These are phyloP conservation scores for Rugonectria rugulosa DNA, from an alignment of 2,329 filamentous ascomycete genomes.

Conservation along the genomic window DNA sequence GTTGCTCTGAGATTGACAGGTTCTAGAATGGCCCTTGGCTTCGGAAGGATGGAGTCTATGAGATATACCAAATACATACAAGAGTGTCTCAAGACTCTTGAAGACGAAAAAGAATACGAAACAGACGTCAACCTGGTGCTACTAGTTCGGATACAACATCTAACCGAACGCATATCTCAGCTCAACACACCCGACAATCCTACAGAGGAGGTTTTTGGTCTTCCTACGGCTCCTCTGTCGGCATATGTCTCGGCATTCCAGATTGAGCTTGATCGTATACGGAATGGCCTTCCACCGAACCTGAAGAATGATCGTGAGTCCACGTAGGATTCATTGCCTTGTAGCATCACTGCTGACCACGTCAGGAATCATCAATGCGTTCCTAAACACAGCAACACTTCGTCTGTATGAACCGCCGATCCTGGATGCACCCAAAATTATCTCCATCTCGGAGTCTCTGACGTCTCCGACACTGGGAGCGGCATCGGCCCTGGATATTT, in stretches of 20 bases:
- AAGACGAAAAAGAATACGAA: constrained; percentile 52
- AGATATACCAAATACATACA: constrained; percentile 61
- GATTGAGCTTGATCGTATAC: constrained; percentile 53
- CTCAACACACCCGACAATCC: constrained; percentile 47
- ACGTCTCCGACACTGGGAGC: constrained; percentile 46
- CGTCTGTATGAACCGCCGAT: constrained; percentile 58
- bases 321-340: neutral
- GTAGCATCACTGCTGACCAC: neutral
- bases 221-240: constrained; percentile 51
- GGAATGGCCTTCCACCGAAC: constrained; percentile 43
- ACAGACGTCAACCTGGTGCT: constrained; percentile 56
- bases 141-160: constrained; percentile 57
- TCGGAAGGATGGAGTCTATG: constrained; percentile 56
- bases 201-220: constrained; percentile 43
- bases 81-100: constrained; percentile 56
- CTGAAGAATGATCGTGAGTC: constrained; percentile 51
- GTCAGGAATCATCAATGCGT: constrained; percentile 49
- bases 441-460: constrained; percentile 53
- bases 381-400: constrained; percentile 51
- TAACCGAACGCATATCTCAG: constrained; percentile 58
- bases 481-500: constrained; percentile 55
- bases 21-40: constrained; percentile 51
- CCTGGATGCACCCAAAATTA: constrained; percentile 50
- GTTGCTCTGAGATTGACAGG: constrained; percentile 6
- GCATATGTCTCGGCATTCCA: constrained; percentile 57